Conservation (phyloP, 2,329 filamentous ascomycete genomes). For the Sarocladiaceae sp. region DNA sequence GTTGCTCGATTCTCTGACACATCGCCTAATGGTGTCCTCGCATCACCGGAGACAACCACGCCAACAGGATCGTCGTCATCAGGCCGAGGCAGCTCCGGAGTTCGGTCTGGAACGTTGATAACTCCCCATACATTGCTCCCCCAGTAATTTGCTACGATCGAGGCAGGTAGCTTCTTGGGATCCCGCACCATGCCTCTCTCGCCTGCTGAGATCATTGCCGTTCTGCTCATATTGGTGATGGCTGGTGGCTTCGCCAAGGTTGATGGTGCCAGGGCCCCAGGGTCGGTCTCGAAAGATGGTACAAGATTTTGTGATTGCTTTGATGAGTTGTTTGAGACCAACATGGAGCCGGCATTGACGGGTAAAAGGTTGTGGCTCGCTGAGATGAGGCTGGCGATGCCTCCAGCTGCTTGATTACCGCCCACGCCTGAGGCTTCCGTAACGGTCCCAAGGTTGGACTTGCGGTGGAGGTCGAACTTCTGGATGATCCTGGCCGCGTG, state of each 20-base stretch:
- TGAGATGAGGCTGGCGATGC: conserved; percentile 80
- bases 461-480: conserved; percentile 84
- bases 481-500: conserved; percentile 87
- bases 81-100: conserved; percentile 24
- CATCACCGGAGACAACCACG: conserved; percentile 28
- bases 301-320: conserved; percentile 24
- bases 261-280: conserved; percentile 67
- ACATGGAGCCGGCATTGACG: conserved; percentile 25
- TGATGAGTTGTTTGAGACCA: conserved; percentile 19
- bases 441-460: conserved; percentile 53
- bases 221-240: conserved; percentile 78
- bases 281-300: conserved; percentile 36
- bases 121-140: conserved; percentile 72
- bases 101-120: conserved; percentile 19
- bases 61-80: conserved; percentile 36
- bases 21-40: conserved; percentile 21
- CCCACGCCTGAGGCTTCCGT: conserved; percentile 34
- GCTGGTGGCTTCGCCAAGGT: conserved; percentile 80
- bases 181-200: conserved; percentile 64
- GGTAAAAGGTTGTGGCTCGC: conserved; percentile 76
- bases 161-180: conserved; percentile 71
- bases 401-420: conserved; percentile 33
- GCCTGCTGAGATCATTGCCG: conserved; percentile 72
- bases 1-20: conserved; percentile 24
- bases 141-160: conserved; percentile 90